Evolutionary conservation across 1,284 basidiomycete genomes (phyloP).

Genomic region (Golubevia sp.): DNA sequence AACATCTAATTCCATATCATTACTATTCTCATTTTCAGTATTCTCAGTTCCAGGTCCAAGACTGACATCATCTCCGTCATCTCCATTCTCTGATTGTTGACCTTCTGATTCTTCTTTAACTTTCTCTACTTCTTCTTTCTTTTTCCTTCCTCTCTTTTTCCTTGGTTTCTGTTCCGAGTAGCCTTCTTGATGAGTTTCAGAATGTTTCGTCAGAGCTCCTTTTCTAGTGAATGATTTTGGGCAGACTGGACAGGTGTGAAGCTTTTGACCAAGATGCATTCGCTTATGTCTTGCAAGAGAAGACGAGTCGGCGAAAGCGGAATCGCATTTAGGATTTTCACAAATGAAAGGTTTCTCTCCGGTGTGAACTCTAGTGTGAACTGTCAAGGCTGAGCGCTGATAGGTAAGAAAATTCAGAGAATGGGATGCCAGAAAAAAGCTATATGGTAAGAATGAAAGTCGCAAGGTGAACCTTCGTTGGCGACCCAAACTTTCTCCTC

Average conservation of each 20-base stretch:
- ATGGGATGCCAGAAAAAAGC: too few relatives aligned
- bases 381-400: conserved; percentile 80
- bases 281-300: conserved; percentile 84
- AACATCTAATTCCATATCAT: too few relatives aligned
- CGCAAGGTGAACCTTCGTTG: too few relatives aligned
- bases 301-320: conserved; percentile 83
- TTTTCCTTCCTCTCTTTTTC: background rate
- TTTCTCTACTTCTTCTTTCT: background rate
- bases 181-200: background rate
- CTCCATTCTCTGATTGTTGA: background rate
- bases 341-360: conserved; percentile 87
- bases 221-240: background rate
- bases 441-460: too few relatives aligned
- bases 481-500: too few relatives aligned
- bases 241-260: conserved; percentile 39
- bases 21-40: too few relatives aligned
- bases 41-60: too few relatives aligned
- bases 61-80: background rate
- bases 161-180: background rate
- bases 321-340: conserved; percentile 79
- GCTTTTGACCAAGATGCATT: conserved; percentile 68
- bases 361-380: conserved; percentile 82
- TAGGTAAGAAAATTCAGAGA: too few relatives aligned
- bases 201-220: background rate
- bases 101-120: background rate